Percentiles rank a stretch among this genome's conserved stretches.
Evolutionary conservation across 371 early-diverging fungal species (phyloP).

Genomic region (Batkoa obscura): DNA sequence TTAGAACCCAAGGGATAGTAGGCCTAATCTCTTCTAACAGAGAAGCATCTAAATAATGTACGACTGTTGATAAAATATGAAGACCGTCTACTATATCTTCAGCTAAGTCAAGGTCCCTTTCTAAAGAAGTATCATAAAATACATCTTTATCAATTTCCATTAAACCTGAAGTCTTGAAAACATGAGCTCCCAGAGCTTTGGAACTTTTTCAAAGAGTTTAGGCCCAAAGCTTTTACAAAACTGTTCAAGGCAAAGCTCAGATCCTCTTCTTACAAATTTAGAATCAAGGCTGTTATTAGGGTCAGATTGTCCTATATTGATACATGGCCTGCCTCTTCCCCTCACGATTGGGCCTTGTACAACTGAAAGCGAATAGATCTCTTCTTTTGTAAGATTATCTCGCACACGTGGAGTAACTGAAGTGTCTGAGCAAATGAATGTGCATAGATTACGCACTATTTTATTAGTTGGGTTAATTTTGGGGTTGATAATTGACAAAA

Average conservation of each 20-base stretch:
- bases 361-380: conserved; percentile 33
- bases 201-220: conserved; percentile 41
- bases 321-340: conserved; percentile 16
- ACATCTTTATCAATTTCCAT: background rate
- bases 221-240: conserved; percentile 54
- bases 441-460: conserved; percentile 66
- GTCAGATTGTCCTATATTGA: conserved; percentile 11
- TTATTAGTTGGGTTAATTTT: conserved; percentile 56
- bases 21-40: background rate
- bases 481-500: conserved; percentile 22
- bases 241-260: conserved; percentile 42
- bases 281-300: conserved; percentile 28
- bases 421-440: conserved; percentile 70
- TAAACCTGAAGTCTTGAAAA: background rate
- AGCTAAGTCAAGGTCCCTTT: conserved; percentile 13
- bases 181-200: conserved; percentile 49
- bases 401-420: conserved; percentile 41
- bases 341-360: conserved; percentile 12
- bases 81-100: conserved; percentile 67
- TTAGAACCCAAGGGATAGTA: background rate
- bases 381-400: conserved; percentile 27
- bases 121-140: background rate
- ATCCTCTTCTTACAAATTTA: conserved; percentile 61
- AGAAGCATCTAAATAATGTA: conserved; percentile 32
- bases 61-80: conserved; percentile 44